phyloP scores from a whole-genome alignment of 345 rosid genomes.

The Streptanthus diversifolius region DNA sequence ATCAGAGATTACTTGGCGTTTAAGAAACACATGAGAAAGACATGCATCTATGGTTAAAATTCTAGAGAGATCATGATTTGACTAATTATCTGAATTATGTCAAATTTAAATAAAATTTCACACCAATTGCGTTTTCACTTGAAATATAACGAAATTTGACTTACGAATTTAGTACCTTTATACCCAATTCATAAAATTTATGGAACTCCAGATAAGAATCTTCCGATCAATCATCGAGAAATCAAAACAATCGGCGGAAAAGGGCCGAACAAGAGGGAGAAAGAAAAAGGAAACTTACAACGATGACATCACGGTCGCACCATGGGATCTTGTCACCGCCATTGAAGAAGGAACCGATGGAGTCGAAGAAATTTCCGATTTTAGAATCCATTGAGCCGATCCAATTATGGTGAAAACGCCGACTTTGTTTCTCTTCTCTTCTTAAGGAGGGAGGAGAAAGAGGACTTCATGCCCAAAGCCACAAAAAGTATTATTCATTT shows the following conservation, averaged over 20 bases:
- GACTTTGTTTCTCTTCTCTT: not conserved
- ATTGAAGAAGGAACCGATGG: slow-evolving; percentile 57
- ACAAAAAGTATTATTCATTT: no score
- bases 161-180: not conserved
- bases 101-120: not conserved
- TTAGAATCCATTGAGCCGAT: slow-evolving; percentile 25
- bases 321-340: slow-evolving; percentile 80
- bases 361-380: slow-evolving; percentile 41
- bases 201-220: not conserved
- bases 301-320: slow-evolving; percentile 72
- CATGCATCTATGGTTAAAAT: not conserved
- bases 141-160: not conserved
- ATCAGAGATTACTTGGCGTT: not conserved
- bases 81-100: not conserved
- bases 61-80: not conserved
- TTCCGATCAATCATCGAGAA: not conserved
- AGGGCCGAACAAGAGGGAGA: not conserved
- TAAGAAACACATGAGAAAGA: not conserved
- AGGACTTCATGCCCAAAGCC: no score
- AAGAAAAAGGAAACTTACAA: slow-evolving; percentile 37
- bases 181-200: not conserved
- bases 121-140: not conserved
- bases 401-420: not conserved
- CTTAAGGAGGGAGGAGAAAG: not conserved
- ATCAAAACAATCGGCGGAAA: not conserved